Percentiles rank a stretch among this genome's conserved stretches.
Conservation (phyloP, 129 eudicot species). For the Flaveria linearis region DNA sequence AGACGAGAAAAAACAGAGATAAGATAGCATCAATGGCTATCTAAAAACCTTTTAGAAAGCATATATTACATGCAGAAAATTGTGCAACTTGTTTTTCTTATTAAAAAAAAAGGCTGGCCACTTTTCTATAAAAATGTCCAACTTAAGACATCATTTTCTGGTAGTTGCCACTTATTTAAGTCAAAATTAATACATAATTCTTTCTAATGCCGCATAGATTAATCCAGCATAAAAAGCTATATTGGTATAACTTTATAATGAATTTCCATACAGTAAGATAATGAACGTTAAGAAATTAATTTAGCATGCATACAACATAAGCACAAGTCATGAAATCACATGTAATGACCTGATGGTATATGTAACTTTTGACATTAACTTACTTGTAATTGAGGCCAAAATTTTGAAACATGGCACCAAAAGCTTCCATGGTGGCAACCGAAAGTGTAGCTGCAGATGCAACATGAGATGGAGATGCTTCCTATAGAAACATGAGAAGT, state of each 20-base stretch:
- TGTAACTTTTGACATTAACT: constrained; percentile 25
- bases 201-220: background rate
- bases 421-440: constrained; percentile 90
- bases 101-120: background rate
- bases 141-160: background rate
- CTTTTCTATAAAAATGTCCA: background rate
- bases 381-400: constrained; percentile 72
- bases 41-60: background rate
- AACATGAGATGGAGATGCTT: constrained; percentile 86
- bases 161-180: background rate
- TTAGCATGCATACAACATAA: background rate
- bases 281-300: background rate
- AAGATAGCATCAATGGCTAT: background rate
- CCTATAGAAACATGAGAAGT: constrained; percentile 44
- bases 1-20: background rate
- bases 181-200: constrained; percentile 1
- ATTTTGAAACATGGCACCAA: constrained; percentile 67
- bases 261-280: background rate
- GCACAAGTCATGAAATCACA: background rate
- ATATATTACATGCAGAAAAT: background rate
- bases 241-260: background rate
- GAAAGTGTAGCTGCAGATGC: constrained; percentile 96
- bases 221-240: constrained; percentile 10
- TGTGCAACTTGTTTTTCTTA: background rate
- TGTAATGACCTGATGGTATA: background rate